Conservation (phyloP, 768 basidiomycete genomes). For the Trametes sanguinea region DNA sequence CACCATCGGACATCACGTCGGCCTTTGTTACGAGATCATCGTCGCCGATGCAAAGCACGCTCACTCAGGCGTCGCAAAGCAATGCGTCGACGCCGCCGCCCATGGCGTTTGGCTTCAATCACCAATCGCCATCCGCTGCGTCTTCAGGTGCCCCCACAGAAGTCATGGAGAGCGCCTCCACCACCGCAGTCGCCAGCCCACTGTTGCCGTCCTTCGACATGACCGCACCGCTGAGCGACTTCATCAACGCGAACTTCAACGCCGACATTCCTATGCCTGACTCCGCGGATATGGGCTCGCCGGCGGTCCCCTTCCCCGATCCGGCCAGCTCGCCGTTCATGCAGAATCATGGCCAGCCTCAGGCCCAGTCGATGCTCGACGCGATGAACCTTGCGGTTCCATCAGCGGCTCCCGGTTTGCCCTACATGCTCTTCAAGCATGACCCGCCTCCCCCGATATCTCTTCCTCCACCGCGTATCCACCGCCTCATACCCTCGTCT, state of each 20-base stretch:
- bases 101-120: neutral
- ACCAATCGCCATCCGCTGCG: neutral
- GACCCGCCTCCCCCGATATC: conserved; percentile 48
- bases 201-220: conserved; percentile 14
- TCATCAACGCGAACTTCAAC: conserved; percentile 21
- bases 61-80: conserved; percentile 1
- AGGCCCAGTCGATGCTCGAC: conserved; percentile 6
- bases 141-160: neutral
- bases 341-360: conserved; percentile 2
- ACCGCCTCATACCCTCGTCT: conserved; percentile 79
- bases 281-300: conserved; percentile 15
- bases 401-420: neutral
- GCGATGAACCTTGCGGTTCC: conserved; percentile 12
- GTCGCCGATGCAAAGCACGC: conserved; percentile 29
- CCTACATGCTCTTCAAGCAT: conserved; percentile 56
- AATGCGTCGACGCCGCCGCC: conserved; percentile 9
- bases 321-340: conserved; percentile 10
- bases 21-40: conserved; percentile 34
- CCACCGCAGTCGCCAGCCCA: conserved; percentile 16
- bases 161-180: conserved; percentile 5
- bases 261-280: conserved; percentile 29
- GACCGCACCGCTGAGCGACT: conserved; percentile 10
- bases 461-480: conserved; percentile 70
- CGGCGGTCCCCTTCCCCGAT: conserved; percentile 12
- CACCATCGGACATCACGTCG: conserved; percentile 33